Evolutionary conservation across 176 grass and related monocot species (phyloP), one percentile per base, ranked within the genome.

Genomic region (Aegilops umbellulata): DNA sequence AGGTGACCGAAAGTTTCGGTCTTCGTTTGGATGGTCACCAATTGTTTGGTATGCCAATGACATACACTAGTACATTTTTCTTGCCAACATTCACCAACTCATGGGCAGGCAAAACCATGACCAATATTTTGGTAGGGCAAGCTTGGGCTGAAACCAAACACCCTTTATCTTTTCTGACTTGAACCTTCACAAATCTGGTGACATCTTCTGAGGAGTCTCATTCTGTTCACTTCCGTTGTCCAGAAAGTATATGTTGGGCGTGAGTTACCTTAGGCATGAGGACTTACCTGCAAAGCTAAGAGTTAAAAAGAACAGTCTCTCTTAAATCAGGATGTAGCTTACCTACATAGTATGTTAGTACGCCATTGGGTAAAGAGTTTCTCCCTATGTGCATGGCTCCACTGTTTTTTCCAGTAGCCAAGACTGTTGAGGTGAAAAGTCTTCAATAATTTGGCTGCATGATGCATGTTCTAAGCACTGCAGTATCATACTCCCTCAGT

Each of bases 101-200:
- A 74, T 20, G 42, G 72, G 72, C 8, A 74, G 42, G 39, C 39
- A 26, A 74, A 47, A 47, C 70, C 23, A 75, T 29, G 24, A 1
- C 9, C 19, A 75, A 51, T 51, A 51, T 75, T 75, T 74, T 51
- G 72, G 25, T 46, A 75, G 42, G 8, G 44, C 25, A 51, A 75
- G 14, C 44, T 75, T 22, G 41, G 24, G 25, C 7, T 75, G 42
- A 74, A 51, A 51, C 15, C 3, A 19, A 73, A 44, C 6, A 44
- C 11, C 27, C 16, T 29, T 19, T 10, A 67, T 65, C 31, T 89
- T 65, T n/a, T 73, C 55, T 65, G 19, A 84, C 3, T 60, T 60
- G 8, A 11, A 11, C 47, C 62, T 74, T 67, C 57, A 66, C 57
- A 84, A 89, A 66, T 19, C 24, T 80, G 31, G 34, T 85, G 67